Evolutionary conservation across 306 rosid species (phyloP).

Genomic region (Adenanthera pavonina): DNA sequence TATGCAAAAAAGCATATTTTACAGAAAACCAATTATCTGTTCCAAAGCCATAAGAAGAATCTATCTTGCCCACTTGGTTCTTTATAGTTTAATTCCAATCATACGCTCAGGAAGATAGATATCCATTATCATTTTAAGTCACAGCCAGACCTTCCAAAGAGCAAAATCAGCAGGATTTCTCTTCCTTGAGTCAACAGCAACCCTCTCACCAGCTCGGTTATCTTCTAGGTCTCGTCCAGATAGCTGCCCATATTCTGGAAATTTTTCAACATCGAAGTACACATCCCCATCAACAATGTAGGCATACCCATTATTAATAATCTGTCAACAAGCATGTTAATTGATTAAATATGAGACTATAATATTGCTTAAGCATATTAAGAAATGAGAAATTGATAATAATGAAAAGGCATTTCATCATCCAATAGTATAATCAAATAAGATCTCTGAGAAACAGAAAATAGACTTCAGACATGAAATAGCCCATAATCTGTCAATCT

Average conservation of each 20-base stretch:
- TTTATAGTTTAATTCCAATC: background rate
- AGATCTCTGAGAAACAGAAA: conserved; percentile 29
- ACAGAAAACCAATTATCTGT: conserved; percentile 23
- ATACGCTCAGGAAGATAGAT: background rate
- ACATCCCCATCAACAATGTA: conserved; percentile 87
- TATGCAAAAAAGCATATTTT: conserved; percentile 19
- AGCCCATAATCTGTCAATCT: conserved; percentile 19
- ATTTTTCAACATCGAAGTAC: conserved; percentile 77
- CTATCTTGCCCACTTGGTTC: background rate
- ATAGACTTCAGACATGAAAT: conserved; percentile 12
- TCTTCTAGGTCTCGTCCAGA: conserved; percentile 88
- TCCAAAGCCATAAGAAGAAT: background rate
- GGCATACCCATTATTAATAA: conserved; percentile 85
- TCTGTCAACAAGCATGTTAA: conserved; percentile 63
- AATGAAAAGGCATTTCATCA: conserved; percentile 21
- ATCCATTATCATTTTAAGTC: conserved; percentile 11
- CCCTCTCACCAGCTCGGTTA: conserved; percentile 97
- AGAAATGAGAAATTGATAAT: conserved; percentile 25
- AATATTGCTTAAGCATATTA: conserved; percentile 24
- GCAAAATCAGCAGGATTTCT: conserved; percentile 97
- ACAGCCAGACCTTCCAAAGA: conserved; percentile 80
- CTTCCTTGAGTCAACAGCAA: conserved; percentile 90
- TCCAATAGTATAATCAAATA: conserved; percentile 25
- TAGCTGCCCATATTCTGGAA: conserved; percentile 84
- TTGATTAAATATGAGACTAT: conserved; percentile 36